Conservation (phyloP, 2,329 filamentous ascomycete species). For the Exophiala viscosa region DNA sequence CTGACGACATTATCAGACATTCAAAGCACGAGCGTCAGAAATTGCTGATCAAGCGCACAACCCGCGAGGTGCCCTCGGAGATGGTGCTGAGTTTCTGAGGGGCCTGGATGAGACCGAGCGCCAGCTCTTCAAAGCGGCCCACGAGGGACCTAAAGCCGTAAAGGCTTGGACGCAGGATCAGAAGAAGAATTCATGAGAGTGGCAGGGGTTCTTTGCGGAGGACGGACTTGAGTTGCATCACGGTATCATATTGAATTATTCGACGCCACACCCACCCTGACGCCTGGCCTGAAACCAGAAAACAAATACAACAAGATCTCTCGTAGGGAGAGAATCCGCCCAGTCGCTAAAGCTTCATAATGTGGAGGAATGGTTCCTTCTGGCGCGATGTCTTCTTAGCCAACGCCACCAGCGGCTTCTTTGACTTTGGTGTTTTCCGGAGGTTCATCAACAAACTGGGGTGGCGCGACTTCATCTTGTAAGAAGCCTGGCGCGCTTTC, state of each 20-base stretch:
- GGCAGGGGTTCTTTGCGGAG: not conserved
- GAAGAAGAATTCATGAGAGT: slow-evolving; percentile 24
- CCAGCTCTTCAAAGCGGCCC: slow-evolving; percentile 67
- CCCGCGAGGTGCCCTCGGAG: slow-evolving; percentile 48
- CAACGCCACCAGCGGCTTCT: slow-evolving; percentile 53
- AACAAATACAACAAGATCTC: not conserved
- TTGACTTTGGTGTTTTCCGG: slow-evolving; percentile 69
- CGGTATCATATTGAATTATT: not conserved
- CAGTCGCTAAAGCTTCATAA: not conserved
- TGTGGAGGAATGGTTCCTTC: not conserved
- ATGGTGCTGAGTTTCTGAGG: slow-evolving; percentile 74
- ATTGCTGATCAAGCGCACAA: slow-evolving; percentile 89
- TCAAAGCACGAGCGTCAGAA: slow-evolving; percentile 73
- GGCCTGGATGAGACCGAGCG: slow-evolving; percentile 90
- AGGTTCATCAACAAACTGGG: slow-evolving; percentile 88
- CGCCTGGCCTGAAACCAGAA: not conserved
- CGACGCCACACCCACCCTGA: too few relatives aligned
- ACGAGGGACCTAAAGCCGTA: slow-evolving; percentile 64
- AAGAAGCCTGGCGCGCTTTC: slow-evolving; percentile 74
- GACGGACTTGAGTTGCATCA: not conserved
- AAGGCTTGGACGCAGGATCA: slow-evolving; percentile 25
- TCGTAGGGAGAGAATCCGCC: too few relatives aligned
- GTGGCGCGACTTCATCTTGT: slow-evolving; percentile 77
- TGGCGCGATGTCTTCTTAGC: not conserved
- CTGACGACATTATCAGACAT: slow-evolving; percentile 53